Evolutionary conservation across 2,329 filamentous ascomycete species (phyloP).

Genomic region (Diaporthe caulivora): DNA sequence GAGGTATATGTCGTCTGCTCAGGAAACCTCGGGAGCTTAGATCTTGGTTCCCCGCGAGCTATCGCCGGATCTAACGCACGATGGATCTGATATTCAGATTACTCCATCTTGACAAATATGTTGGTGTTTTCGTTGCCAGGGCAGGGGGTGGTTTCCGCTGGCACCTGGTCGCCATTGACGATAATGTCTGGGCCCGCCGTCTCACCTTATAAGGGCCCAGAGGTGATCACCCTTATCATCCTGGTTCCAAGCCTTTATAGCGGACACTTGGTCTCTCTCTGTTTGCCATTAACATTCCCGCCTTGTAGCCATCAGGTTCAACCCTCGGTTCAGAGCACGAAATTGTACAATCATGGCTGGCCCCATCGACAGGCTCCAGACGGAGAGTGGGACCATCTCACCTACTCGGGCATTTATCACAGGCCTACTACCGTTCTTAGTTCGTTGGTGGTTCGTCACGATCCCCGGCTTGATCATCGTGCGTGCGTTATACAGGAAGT

Average conservation of each 20-base stretch:
- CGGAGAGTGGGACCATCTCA: constrained; percentile 43
- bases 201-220: constrained; percentile 5
- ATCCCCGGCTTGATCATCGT: constrained; percentile 45
- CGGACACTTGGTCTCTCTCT: neutral
- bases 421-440: constrained; percentile 42
- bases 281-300: neutral
- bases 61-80: constrained; percentile 13
- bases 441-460: constrained; percentile 47
- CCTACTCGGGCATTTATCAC: constrained; percentile 43
- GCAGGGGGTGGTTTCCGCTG: neutral
- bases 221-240: neutral
- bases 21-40: constrained; percentile 16
- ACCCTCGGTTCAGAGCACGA: constrained; percentile 7
- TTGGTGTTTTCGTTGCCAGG: constrained; percentile 14
- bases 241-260: neutral
- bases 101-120: constrained; percentile 33
- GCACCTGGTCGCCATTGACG: neutral
- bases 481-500: constrained; percentile 48
- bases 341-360: constrained; percentile 43
- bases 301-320: constrained; percentile 21
- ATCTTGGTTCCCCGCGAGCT: constrained; percentile 16
- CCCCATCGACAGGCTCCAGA: constrained; percentile 43
- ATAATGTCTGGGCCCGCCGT: neutral
- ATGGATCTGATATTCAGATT: constrained; percentile 20
- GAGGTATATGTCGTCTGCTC: constrained; percentile 1